Base-by-base conservation (phyloP, 176 grass and related monocot genomes). In the Saccharum officinarum region DNA sequence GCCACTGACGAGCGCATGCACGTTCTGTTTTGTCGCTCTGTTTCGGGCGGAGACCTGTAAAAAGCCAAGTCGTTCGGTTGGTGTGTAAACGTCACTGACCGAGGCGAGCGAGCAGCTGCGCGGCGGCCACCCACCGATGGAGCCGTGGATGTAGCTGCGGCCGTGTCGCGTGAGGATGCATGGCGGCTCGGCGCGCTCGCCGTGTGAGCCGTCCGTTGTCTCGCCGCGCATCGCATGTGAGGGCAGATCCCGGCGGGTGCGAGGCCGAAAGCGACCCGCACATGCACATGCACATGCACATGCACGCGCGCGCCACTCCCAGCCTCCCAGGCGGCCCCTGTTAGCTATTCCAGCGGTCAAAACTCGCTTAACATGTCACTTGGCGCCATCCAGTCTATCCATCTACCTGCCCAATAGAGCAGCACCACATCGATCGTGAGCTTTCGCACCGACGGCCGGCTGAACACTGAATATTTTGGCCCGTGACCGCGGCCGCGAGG, bases 221-320 rank as follows among this genome's bases (percentile, higher is more conserved):
- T 8, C 28, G 25, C 11, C 18, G 28, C 37, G 60, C 88, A 90
- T 82, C 37, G 60, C 88, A 90, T 82, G 84, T 87, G 88, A 41
- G 36, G 41, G 67, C 62, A 15, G 62, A 78, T 86, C 71, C 84
- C 40, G 64, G 17, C 30, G 28, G 62, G 52, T 15, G 71, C 77
- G 23, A 71, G 6, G 67, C 71, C 23, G 45, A 74, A 79, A 86
- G 84, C 80, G 77, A 22, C 45, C 28, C 17, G 61, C 79, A 83
- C 79, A 73, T 12, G 20, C 15, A 8, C 13, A 8, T n/a, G n/a
- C n/a, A n/a, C n/a, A n/a, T n/a, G 61, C 79, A 83, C 79, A 73
- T 12, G 20, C 15, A 8, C 13, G 54, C 54, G 20, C 57, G 46
- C 62, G 10, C 25, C 62, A 14, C 1, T 30, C 62, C 62, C 61